Base-by-base conservation (phyloP, 2,329 filamentous ascomycete species). In the Aspergillus japonicus region DNA sequence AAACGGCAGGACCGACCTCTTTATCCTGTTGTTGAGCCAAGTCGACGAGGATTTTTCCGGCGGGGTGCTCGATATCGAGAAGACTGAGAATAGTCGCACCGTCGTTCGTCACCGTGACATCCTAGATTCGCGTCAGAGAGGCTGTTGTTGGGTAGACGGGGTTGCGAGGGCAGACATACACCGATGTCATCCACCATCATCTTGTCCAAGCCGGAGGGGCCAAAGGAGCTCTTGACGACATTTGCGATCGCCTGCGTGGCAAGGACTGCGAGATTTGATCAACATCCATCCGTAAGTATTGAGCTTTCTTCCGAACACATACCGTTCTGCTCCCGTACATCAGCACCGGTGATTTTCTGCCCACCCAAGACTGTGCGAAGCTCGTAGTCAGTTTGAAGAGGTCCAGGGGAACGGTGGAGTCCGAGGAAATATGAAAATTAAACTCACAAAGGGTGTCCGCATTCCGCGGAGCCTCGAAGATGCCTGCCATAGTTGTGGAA, bases 131-230 rank as follows among this genome's bases (percentile, higher is more conserved):
- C 58, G 54, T 64, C 54, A 58, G 52, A n/a, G 54, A 54, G 60
- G 51, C 53, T 57, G 42, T 60, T 55, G 29, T 29, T 51, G 53
- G 26, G 26, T 49, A 54, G 55, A 66, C 60, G 67, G 66, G 68
- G 64, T 65, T 61, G 57, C 61, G 57, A 66, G 63, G 44, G 24
- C 21, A 58, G 59, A 71, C 88, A 70, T 86, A 92, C 89, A 74
- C 95, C 95, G 77, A 99, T 98, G 76, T 99, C 95, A 81, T 99
- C 95, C 71, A 99, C 95, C 95, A 99, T 98, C 95, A 99, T 99
- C 86, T 99, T 99, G 78, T 99, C 95, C 67, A 99, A 85, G 52
- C 95, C 95, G 64, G 92, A 96, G 54, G 95, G 95, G 58, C 95
- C 95, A 75, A 99, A 99, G 16, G 95, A 99, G 79, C 91, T 96